These are phyloP conservation scores for Aspergillus sp. DNA, from an alignment of 2,329 filamentous ascomycete genomes.

Conservation along the genomic window DNA sequence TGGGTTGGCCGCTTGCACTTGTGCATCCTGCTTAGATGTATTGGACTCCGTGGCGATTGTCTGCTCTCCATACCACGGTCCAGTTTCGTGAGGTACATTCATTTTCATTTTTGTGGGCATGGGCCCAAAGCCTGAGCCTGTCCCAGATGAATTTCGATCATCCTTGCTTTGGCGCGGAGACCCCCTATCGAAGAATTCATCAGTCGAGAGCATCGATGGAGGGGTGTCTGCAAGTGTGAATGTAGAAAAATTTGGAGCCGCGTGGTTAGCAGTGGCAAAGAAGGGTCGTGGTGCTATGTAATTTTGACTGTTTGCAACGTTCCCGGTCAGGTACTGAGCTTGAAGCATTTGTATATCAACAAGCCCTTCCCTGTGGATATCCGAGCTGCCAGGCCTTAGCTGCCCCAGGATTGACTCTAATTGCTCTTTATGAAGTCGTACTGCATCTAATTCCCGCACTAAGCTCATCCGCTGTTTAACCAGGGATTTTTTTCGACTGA, in stretches of 20 bases:
- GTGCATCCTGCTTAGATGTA: neutral
- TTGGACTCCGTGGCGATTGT: neutral
- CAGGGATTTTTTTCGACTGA: conserved; percentile 26
- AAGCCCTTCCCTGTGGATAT: conserved; percentile 1
- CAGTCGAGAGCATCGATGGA: neutral
- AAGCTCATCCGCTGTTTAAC: conserved; percentile 33
- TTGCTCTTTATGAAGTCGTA: conserved; percentile 33
- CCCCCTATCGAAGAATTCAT: no score
- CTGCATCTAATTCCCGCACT: conserved; percentile 31
- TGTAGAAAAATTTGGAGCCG: neutral
- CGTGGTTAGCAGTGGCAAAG: neutral
- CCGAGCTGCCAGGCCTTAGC: conserved; percentile 1
- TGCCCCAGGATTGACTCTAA: conserved; percentile 20
- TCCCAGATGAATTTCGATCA: neutral
- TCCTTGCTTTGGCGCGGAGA: conserved; percentile 1
- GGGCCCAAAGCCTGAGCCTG: neutral
- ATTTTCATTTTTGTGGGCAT: neutral
- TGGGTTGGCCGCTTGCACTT: neutral
- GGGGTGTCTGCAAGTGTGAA: neutral
- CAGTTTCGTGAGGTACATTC: neutral
- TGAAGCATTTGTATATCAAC: neutral
- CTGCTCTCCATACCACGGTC: neutral
- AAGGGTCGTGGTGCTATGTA: neutral
- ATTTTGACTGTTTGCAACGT: neutral
- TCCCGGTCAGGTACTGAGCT: neutral